Percentiles rank a stretch among this genome's conserved stretches.
These are phyloP conservation scores for Botrytis hyacinthi DNA, from an alignment of 2,329 filamentous ascomycete genomes.

Conservation along the genomic window DNA sequence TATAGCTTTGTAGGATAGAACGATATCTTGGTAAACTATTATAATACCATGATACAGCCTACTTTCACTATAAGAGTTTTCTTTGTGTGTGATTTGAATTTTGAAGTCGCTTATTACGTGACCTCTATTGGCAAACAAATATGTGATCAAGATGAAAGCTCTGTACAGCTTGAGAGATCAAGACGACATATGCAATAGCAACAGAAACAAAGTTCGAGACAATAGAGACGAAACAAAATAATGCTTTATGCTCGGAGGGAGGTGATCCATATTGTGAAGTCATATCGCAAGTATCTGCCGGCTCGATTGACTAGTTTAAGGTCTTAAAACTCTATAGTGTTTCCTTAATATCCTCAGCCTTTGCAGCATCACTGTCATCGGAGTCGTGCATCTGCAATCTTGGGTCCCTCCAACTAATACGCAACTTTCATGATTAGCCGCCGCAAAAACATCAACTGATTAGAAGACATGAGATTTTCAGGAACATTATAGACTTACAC, in stretches of 20 bases:
- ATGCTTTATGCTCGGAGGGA: neutral
- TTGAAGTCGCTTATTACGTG: neutral
- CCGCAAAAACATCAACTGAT: fast-evolving
- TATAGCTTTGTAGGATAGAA: neutral
- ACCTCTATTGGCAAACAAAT: neutral
- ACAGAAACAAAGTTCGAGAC: fast-evolving
- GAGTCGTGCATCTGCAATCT: neutral
- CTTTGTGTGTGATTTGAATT: neutral
- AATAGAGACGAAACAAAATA: neutral
- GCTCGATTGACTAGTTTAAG: neutral
- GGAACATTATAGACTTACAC: neutral
- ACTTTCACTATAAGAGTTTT: neutral
- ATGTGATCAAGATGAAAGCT: neutral
- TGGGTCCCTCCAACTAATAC: conserved; percentile 11
- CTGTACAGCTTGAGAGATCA: too few relatives aligned
- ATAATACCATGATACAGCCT: neutral
- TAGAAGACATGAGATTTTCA: neutral
- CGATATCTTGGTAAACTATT: neutral
- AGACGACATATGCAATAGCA: neutral
- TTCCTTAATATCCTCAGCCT: neutral
- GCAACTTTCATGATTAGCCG: neutral
- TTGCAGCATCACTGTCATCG: neutral
- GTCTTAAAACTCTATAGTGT: neutral
- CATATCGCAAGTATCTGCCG: neutral
- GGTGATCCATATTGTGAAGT: too few relatives aligned